Evolutionary conservation across 495 filamentous ascomycete species (phyloP).

Genomic region (Trichoderma asperelloides): DNA sequence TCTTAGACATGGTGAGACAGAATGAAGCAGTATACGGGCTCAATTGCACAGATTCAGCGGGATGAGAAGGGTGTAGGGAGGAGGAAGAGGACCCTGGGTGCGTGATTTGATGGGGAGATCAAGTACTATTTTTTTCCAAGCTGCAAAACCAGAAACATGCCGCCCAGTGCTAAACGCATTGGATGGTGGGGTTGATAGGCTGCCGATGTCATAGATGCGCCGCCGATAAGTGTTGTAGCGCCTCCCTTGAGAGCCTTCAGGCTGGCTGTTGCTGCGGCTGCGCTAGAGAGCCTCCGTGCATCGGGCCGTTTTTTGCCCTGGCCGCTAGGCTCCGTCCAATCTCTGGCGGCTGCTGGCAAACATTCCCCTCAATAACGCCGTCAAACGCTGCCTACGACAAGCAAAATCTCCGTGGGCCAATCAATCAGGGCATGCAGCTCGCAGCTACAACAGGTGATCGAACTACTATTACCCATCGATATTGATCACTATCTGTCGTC

Average conservation of each 20-base stretch:
- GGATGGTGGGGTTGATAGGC: constrained; percentile 10
- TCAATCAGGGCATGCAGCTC: neutral
- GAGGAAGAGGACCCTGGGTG: constrained; percentile 15
- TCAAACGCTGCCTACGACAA: neutral
- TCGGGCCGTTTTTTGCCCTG: constrained; percentile 1
- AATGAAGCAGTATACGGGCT: neutral
- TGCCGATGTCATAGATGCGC: constrained; percentile 1
- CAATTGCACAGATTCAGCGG: neutral
- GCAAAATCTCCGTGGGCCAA: neutral
- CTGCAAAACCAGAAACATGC: constrained; percentile 13
- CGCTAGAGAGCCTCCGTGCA: neutral
- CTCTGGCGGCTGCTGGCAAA: neutral
- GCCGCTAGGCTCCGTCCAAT: constrained; percentile 4
- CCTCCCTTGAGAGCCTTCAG: neutral
- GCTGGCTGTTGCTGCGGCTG: neutral
- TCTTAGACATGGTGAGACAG: constrained; percentile 52
- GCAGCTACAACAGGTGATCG: neutral
- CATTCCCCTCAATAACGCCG: neutral
- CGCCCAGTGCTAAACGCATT: neutral
- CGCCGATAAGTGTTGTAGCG: constrained; percentile 1
- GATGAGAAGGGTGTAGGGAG: constrained; percentile 16
- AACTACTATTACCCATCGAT: neutral
- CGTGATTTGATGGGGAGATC: constrained; percentile 16
- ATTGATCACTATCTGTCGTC: neutral
- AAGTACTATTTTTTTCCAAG: constrained; percentile 13